Conservation (phyloP, 768 basidiomycete species). For the Boletus sp. region DNA sequence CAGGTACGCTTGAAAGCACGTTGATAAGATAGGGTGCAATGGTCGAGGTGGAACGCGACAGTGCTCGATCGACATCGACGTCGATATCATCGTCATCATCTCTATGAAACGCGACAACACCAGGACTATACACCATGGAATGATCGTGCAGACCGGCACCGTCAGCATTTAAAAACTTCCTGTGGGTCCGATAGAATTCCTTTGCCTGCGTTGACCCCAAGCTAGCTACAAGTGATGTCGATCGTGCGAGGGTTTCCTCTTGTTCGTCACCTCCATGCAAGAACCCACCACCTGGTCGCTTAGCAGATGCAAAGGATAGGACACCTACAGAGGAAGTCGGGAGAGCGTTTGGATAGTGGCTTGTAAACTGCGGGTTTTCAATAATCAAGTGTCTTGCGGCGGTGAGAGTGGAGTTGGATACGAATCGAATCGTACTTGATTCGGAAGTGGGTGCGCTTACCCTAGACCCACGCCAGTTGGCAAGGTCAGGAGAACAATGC, state of each 20-base stretch:
- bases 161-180: conserved; percentile 30
- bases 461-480: conserved; percentile 32
- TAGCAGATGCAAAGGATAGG: conserved; percentile 43
- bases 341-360: conserved; percentile 11
- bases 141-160: conserved; percentile 45
- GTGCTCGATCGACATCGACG: conserved; percentile 12
- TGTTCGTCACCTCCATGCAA: conserved; percentile 45
- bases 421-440: conserved; percentile 29
- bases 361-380: conserved; percentile 11
- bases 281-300: conserved; percentile 44
- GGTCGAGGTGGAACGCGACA: conserved; percentile 23
- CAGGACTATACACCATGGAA: conserved; percentile 46
- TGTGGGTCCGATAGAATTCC: conserved; percentile 42
- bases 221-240: conserved; percentile 39
- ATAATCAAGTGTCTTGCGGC: conserved; percentile 28
- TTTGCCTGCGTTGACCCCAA: conserved; percentile 32
- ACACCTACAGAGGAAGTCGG: conserved; percentile 35
- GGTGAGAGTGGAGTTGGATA: conserved; percentile 30
- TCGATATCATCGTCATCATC: conserved; percentile 34
- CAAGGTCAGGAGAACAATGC: conserved; percentile 35
- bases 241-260: conserved; percentile 42
- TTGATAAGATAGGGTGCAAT: conserved; percentile 39
- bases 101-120: conserved; percentile 40
- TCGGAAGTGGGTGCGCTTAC: not conserved
- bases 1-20: conserved; percentile 41